A percentile compares a stretch with the other conserved stretches of the same genome.
phyloP scores from a whole-genome alignment of 1,284 basidiomycete species.

The Tilletia caries region DNA sequence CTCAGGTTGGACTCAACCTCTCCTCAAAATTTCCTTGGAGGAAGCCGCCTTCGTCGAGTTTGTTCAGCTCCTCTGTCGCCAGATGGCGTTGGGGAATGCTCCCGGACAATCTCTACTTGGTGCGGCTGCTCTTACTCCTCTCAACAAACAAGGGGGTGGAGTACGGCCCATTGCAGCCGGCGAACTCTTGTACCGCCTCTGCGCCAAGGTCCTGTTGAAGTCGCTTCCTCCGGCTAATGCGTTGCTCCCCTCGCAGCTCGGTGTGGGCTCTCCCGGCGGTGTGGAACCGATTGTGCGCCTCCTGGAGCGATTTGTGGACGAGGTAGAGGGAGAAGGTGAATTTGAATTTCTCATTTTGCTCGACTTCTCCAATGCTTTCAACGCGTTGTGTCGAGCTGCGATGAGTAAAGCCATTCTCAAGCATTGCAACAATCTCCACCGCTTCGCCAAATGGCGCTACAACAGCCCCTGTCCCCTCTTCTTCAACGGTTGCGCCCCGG shows the following conservation, averaged over 20 bases:
- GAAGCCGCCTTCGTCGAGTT: not conserved
- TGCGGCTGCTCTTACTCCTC: not conserved
- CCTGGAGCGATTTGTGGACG: not conserved
- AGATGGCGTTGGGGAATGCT: not conserved
- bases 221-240: not conserved
- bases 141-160: not conserved
- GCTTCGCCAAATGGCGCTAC: not conserved
- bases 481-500: not conserved
- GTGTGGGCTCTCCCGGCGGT: not conserved
- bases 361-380: constrained; percentile 1
- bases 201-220: constrained; percentile 1
- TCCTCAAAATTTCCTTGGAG: too few relatives aligned
- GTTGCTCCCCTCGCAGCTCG: not conserved
- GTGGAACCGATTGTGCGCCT: constrained; percentile 2
- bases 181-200: not conserved
- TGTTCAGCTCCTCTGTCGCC: not conserved
- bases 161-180: not conserved
- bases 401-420: too few relatives aligned
- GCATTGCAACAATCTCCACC: not conserved
- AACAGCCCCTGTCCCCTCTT: not conserved
- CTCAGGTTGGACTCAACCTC: too few relatives aligned
- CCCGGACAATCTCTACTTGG: not conserved
- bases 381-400: not conserved
- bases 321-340: not conserved
- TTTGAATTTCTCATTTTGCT: not conserved